Percentiles rank a stretch among this genome's conserved stretches.
phyloP scores from a whole-genome alignment of 257 asterid genomes.

The Solanum sparsipilum region DNA sequence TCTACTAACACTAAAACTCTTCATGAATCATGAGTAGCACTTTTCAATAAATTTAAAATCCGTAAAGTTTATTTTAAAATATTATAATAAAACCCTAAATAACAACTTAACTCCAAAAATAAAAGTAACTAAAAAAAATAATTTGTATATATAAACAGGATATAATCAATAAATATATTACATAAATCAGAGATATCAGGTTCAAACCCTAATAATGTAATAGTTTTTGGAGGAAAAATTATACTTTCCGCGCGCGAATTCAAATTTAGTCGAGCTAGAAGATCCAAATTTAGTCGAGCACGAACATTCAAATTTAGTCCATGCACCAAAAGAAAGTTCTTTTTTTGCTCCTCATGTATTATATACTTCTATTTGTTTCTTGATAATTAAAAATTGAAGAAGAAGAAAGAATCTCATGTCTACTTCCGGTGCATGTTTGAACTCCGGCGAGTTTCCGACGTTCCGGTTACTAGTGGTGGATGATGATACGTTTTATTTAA shows the following conservation, averaged over 20 bases:
- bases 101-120: background rate
- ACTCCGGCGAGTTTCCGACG: slow-evolving; percentile 53
- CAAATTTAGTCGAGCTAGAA: too few relatives aligned
- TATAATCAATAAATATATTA: too few relatives aligned
- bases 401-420: background rate
- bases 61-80: background rate
- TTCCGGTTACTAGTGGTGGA: slow-evolving; percentile 83
- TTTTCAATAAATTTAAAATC: background rate
- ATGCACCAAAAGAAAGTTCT: background rate
- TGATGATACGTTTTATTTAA: slow-evolving; percentile 80
- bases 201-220: background rate
- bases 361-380: background rate
- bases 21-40: background rate
- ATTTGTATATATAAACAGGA: too few relatives aligned
- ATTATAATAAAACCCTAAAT: background rate
- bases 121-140: too few relatives aligned
- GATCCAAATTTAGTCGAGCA: background rate
- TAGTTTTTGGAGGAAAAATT: background rate
- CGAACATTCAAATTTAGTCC: background rate
- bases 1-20: background rate
- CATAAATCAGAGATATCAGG: background rate
- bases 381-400: background rate
- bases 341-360: background rate
- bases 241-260: background rate
- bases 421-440: background rate